A percentile compares a stretch with the other conserved stretches of the same genome.
These are phyloP conservation scores for Xylaria sp. DNA, from an alignment of 2,329 filamentous ascomycete genomes.

Conservation along the genomic window DNA sequence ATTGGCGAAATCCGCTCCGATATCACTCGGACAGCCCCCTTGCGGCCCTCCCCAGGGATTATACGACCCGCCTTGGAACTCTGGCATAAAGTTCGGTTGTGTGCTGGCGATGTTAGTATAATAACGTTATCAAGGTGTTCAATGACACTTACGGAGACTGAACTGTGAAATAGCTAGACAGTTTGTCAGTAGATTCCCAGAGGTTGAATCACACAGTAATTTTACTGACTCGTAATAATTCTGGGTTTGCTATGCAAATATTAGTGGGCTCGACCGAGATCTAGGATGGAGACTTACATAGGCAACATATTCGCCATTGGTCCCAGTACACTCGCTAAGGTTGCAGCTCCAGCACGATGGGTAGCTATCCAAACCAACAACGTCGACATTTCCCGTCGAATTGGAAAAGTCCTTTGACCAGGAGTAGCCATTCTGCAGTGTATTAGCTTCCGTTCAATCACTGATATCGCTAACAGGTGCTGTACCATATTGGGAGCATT, in stretches of 20 bases:
- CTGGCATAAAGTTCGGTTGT: slow-evolving; percentile 66
- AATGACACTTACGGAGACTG: slow-evolving; percentile 47
- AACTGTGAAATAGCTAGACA: slow-evolving; percentile 47
- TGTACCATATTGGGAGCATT: slow-evolving; percentile 69
- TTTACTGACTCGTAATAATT: slow-evolving; percentile 43
- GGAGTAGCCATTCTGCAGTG: slow-evolving; percentile 54
- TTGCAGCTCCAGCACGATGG: slow-evolving; percentile 73
- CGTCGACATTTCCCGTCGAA: slow-evolving; percentile 66
- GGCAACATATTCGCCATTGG: slow-evolving; percentile 68
- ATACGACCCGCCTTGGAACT: slow-evolving; percentile 70
- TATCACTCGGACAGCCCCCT: slow-evolving; percentile 64
- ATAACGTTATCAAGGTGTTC: neutral
- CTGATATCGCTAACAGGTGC: too few relatives aligned
- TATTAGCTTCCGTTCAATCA: slow-evolving; percentile 7
- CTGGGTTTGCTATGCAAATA: slow-evolving; percentile 35
- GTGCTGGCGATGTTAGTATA: slow-evolving; percentile 39
- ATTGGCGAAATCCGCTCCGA: slow-evolving; percentile 69
- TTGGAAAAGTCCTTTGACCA: slow-evolving; percentile 71
- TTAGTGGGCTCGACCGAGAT: neutral
- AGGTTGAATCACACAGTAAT: neutral
- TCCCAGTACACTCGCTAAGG: slow-evolving; percentile 67
- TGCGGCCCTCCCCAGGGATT: slow-evolving; percentile 71
- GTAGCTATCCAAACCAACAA: slow-evolving; percentile 63
- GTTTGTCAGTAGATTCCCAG: neutral
- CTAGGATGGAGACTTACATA: slow-evolving; percentile 56